Percentiles rank a stretch among this genome's conserved stretches.
These are phyloP conservation scores for Fragaria nilgerrensis DNA, from an alignment of 306 rosid genomes.

Conservation along the genomic window DNA sequence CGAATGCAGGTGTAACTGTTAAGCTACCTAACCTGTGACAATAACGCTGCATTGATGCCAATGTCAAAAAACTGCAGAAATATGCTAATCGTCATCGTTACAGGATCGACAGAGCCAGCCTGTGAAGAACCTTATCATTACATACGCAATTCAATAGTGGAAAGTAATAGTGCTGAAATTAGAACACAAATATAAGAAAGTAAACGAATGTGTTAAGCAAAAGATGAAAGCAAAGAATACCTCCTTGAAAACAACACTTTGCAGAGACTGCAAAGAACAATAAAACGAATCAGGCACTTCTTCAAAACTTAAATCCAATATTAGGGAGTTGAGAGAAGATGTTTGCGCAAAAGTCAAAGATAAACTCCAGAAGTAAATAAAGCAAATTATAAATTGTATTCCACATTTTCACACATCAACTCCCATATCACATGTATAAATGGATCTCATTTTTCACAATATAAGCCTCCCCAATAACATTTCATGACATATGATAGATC, in stretches of 20 bases:
- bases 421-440: background rate
- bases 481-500: background rate
- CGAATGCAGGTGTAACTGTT: background rate
- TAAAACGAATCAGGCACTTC: conserved; percentile 39
- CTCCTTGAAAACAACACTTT: conserved; percentile 99
- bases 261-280: conserved; percentile 79
- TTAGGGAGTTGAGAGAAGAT: background rate
- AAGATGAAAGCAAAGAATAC: conserved; percentile 35
- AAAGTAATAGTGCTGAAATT: background rate
- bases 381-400: background rate
- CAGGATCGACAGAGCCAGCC: conserved; percentile 99
- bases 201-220: background rate
- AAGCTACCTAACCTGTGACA: conserved; percentile 75
- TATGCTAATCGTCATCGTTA: conserved; percentile 79
- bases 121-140: conserved; percentile 37
- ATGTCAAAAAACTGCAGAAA: conserved; percentile 94
- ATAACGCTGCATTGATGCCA: conserved; percentile 85
- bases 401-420: background rate
- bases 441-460: background rate
- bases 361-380: background rate
- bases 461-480: background rate
- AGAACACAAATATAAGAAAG: background rate
- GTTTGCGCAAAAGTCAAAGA: conserved; percentile 3
- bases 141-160: conserved; percentile 5
- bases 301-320: conserved; percentile 4